These are phyloP conservation scores for Tubosaeta brunneosetosa DNA, from an alignment of 768 basidiomycete species.

Conservation along the genomic window DNA sequence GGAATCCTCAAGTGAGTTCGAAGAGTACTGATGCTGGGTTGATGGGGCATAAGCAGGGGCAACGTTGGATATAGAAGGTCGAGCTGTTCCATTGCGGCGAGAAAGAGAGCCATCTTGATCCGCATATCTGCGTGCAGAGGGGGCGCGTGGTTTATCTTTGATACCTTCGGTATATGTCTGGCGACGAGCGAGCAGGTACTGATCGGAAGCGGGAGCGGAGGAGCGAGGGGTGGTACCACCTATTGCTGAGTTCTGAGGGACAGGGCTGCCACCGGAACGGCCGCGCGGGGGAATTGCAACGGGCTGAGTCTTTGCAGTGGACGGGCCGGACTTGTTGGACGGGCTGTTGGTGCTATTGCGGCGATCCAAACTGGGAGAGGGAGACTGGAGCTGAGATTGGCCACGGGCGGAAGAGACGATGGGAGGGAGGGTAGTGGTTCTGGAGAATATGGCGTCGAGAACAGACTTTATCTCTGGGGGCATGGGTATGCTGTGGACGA, in stretches of 20 bases:
- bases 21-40: conserved; percentile 14
- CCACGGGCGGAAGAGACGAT: conserved; percentile 28
- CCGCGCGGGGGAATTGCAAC: conserved; percentile 40
- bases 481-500: conserved; percentile 68
- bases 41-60: conserved; percentile 30
- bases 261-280: conserved; percentile 52
- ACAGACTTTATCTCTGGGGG: conserved; percentile 67
- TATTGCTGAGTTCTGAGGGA: conserved; percentile 21
- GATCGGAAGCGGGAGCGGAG: conserved; percentile 39
- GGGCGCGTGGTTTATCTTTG: conserved; percentile 53
- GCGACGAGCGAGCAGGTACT: conserved; percentile 42
- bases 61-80: conserved; percentile 42
- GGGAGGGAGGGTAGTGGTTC: conserved; percentile 32
- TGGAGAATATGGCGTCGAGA: conserved; percentile 50
- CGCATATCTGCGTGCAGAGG: conserved; percentile 54
- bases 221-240: conserved; percentile 30
- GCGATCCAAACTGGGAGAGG: conserved; percentile 38
- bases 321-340: conserved; percentile 22
- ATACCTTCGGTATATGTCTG: conserved; percentile 48
- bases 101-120: conserved; percentile 50
- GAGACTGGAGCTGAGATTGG: conserved; percentile 29
- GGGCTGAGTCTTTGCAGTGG: conserved; percentile 38
- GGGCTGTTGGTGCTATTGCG: conserved; percentile 40
- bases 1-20: conserved; percentile 20
- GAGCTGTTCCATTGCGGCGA: conserved; percentile 44